Percentiles rank a stretch among this genome's conserved stretches.
Conservation (phyloP, 768 basidiomycete species). For the Crepidotus variabilis region DNA sequence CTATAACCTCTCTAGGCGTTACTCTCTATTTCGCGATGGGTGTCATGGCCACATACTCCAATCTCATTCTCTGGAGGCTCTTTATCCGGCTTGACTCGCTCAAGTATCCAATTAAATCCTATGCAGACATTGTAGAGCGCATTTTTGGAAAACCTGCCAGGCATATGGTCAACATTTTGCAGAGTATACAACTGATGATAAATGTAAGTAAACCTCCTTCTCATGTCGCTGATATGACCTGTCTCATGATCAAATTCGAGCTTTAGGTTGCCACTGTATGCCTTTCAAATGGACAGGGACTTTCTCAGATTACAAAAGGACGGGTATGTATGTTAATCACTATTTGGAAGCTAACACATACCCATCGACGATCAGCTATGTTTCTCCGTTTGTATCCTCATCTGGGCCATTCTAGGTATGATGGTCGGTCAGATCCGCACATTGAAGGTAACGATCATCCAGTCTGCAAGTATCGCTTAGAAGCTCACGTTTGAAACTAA, state of each 20-base stretch:
- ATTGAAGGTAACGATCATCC: conserved; percentile 30
- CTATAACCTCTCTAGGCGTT: conserved; percentile 20
- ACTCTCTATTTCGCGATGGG: conserved; percentile 47
- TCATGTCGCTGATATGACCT: no score
- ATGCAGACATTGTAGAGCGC: conserved; percentile 53
- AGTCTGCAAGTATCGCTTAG: conserved; percentile 12
- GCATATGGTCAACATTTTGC: conserved; percentile 44
- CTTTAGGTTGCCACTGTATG: conserved; percentile 32
- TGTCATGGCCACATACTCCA: conserved; percentile 49
- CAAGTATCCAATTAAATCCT: conserved; percentile 49
- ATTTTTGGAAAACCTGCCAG: conserved; percentile 47
- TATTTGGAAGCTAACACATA: not conserved
- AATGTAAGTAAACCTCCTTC: conserved; percentile 40
- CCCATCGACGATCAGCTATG: conserved; percentile 31
- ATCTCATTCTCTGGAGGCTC: conserved; percentile 51
- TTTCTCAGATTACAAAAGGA: conserved; percentile 46
- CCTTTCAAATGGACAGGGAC: conserved; percentile 46
- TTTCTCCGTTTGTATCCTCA: conserved; percentile 53
- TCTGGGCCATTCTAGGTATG: conserved; percentile 57
- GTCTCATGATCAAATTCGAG: no score
- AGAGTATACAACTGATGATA: conserved; percentile 53
- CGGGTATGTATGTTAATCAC: conserved; percentile 32
- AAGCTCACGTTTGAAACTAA: conserved; percentile 28
- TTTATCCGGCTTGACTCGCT: conserved; percentile 56
- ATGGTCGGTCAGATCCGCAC: conserved; percentile 56